Conservation (phyloP, 139 green algal species). For the Klebsormidium nitens region DNA sequence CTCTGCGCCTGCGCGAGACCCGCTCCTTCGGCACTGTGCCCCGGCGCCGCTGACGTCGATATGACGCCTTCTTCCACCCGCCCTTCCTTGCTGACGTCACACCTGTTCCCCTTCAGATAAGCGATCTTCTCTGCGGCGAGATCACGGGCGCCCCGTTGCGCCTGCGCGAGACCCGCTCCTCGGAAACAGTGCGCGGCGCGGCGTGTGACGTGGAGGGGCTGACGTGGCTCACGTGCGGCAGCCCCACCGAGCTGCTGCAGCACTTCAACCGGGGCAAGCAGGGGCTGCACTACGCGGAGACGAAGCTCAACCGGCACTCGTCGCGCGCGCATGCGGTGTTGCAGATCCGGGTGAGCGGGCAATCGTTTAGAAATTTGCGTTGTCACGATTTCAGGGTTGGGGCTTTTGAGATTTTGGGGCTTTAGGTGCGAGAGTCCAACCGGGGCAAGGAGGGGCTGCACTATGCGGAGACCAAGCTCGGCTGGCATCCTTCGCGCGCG, state of each 20-base stretch:
- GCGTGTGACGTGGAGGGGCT: conserved; percentile 34
- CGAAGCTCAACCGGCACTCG: conserved; percentile 39
- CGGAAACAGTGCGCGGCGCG: no score
- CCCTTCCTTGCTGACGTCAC: no score
- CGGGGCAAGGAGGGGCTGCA: conserved; percentile 2
- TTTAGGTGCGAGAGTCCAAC: no score
- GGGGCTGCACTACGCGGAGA: conserved; percentile 36
- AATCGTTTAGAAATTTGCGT: not conserved
- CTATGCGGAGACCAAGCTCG: conserved; percentile 41
- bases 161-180: conserved; percentile 13
- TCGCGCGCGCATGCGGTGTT: conserved; percentile 36
- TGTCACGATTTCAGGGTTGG: not conserved
- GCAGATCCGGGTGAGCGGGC: conserved; percentile 14
- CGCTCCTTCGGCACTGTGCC: no score
- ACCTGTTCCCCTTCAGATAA: no score
- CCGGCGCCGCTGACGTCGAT: no score
- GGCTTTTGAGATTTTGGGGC: no score
- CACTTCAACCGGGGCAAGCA: conserved; percentile 12
- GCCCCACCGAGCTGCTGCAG: conserved; percentile 13
- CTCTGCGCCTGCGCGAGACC: no score
- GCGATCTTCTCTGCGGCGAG: no score
- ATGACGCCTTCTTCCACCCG: no score
- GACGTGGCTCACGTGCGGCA: conserved; percentile 9
- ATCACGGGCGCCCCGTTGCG: no score
- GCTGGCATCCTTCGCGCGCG: conserved; percentile 24